phyloP scores from a whole-genome alignment of 768 basidiomycete genomes.

The Russula compacta region DNA sequence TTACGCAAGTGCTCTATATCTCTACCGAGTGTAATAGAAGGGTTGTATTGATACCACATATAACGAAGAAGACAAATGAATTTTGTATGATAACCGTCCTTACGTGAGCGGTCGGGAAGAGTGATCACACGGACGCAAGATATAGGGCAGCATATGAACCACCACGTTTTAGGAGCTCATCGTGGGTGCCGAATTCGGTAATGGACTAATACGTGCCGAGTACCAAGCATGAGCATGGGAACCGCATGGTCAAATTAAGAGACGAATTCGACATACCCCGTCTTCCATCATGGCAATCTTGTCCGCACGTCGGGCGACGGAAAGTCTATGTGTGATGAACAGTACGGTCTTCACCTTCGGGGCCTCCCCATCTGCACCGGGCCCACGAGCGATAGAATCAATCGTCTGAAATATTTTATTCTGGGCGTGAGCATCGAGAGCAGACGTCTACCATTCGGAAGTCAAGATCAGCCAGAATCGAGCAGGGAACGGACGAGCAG shows the following conservation, averaged over 20 bases:
- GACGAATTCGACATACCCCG: slow-evolving; percentile 36
- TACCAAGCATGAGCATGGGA: slow-evolving; percentile 3
- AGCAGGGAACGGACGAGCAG: not conserved
- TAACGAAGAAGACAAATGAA: not conserved
- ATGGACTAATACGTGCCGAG: slow-evolving; percentile 18
- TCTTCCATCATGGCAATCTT: slow-evolving; percentile 83
- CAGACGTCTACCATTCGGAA: slow-evolving; percentile 48
- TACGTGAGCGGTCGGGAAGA: slow-evolving; percentile 4
- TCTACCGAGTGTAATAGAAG: slow-evolving; percentile 17
- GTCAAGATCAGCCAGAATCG: not conserved
- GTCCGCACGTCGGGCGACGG: slow-evolving; percentile 74
- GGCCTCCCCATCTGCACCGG: slow-evolving; percentile 30
- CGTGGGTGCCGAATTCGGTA: slow-evolving; percentile 25
- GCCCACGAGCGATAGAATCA: slow-evolving; percentile 49
- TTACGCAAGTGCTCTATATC: slow-evolving; percentile 11
- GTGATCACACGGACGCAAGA: slow-evolving; percentile 19
- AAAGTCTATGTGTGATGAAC: slow-evolving; percentile 77
- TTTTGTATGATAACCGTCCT: slow-evolving; percentile 5
- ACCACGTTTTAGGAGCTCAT: slow-evolving; percentile 22
- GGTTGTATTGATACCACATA: slow-evolving; percentile 15
- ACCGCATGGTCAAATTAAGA: slow-evolving; percentile 5
- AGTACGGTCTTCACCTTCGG: slow-evolving; percentile 61
- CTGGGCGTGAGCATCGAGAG: slow-evolving; percentile 73
- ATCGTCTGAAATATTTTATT: slow-evolving; percentile 73
- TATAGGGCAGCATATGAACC: slow-evolving; percentile 22